Conservation (phyloP, 192 early-diverging fungal species). For the Backusella westeae region DNA sequence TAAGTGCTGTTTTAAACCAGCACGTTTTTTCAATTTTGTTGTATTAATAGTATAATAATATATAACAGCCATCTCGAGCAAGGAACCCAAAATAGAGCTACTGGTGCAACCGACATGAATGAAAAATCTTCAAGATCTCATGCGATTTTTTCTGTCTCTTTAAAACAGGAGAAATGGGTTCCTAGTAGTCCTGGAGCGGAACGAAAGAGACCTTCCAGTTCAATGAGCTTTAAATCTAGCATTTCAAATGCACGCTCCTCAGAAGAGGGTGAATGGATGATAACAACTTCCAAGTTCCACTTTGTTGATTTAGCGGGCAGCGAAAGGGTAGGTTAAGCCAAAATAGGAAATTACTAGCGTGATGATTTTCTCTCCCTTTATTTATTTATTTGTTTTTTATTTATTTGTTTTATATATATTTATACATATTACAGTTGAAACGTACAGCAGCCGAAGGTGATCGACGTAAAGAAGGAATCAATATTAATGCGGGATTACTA, state of each 20-base stretch:
- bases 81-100: conserved; percentile 60
- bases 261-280: conserved; percentile 27
- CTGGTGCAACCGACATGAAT: conserved; percentile 97
- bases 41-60: neutral
- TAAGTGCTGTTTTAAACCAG: conserved; percentile 23
- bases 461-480: conserved; percentile 93
- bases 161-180: conserved; percentile 71
- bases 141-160: conserved; percentile 91
- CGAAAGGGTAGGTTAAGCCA: conserved; percentile 58
- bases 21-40: conserved; percentile 7
- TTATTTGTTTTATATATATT: neutral
- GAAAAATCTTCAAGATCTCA: conserved; percentile 91
- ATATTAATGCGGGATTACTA: conserved; percentile 92
- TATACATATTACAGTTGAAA: conserved; percentile 57
- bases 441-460: conserved; percentile 90
- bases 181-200: conserved; percentile 2
- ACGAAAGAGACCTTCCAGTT: conserved; percentile 14
- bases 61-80: conserved; percentile 51
- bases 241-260: conserved; percentile 10
- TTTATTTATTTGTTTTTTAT: conserved; percentile 9
- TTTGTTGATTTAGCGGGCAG: conserved; percentile 99
- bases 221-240: conserved; percentile 8
- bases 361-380: conserved; percentile 8
- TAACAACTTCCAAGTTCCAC: conserved; percentile 74
- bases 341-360: neutral